phyloP scores from a whole-genome alignment of 164 flowering plant species.

The Vitis riparia region DNA sequence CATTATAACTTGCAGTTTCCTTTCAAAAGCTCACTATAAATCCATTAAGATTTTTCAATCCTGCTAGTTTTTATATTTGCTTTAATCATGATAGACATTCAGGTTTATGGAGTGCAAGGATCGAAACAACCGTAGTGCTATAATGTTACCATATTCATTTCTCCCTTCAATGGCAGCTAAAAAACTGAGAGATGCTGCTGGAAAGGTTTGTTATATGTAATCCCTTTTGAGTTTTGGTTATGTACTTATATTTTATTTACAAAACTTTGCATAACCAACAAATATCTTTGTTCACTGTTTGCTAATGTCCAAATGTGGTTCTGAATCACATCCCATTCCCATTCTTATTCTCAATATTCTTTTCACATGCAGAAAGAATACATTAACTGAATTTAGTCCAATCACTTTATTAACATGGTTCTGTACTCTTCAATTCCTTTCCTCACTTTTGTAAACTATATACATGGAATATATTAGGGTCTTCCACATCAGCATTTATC shows the following conservation, averaged over 20 bases:
- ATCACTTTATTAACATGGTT: neutral
- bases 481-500: too few relatives aligned
- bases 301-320: neutral
- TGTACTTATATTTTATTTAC: too few relatives aligned
- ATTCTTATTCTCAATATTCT: neutral
- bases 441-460: too few relatives aligned
- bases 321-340: neutral
- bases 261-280: too few relatives aligned
- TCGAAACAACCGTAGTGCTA: slow-evolving; percentile 76
- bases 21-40: neutral
- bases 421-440: neutral
- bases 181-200: slow-evolving; percentile 72
- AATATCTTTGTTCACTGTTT: neutral
- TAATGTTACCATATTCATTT: slow-evolving; percentile 81
- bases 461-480: too few relatives aligned
- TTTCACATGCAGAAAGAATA: neutral
- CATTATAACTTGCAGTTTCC: neutral
- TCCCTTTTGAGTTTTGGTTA: neutral
- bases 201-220: slow-evolving; percentile 46
- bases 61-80: slow-evolving; percentile 23
- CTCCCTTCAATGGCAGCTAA: slow-evolving; percentile 88
- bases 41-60: slow-evolving; percentile 7
- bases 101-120: slow-evolving; percentile 99
- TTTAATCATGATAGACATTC: slow-evolving; percentile 31
- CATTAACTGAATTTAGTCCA: neutral